These are phyloP conservation scores for Tolypocladium pustulatum DNA, from an alignment of 2,329 filamentous ascomycete species.

Conservation along the genomic window DNA sequence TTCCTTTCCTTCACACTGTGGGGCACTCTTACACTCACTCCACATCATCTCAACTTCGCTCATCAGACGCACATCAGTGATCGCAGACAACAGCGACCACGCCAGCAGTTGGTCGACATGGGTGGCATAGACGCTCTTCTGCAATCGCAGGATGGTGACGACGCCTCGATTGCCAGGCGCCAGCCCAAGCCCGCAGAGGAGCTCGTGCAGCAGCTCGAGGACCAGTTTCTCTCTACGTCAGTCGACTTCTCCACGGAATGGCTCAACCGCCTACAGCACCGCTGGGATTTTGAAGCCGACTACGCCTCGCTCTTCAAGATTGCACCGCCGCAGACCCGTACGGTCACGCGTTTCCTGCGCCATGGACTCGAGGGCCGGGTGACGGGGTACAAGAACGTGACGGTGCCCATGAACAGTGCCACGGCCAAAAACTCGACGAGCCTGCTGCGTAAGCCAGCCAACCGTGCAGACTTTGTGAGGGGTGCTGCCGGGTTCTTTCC, in stretches of 20 bases:
- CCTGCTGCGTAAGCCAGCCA: constrained; percentile 73
- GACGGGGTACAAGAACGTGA: constrained; percentile 89
- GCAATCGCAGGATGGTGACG: constrained; percentile 13
- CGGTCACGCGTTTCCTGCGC: constrained; percentile 84
- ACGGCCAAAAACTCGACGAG: constrained; percentile 95
- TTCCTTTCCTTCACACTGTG: not conserved
- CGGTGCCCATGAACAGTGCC: constrained; percentile 76
- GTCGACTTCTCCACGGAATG: constrained; percentile 71
- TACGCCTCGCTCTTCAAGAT: constrained; percentile 78
- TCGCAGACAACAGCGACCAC: not conserved
- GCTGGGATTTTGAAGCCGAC: constrained; percentile 74
- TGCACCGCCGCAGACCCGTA: constrained; percentile 84
- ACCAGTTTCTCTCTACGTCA: constrained; percentile 69
- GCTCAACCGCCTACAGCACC: constrained; percentile 81
- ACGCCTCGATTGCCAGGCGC: constrained; percentile 3
- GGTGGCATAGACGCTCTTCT: constrained; percentile 24
- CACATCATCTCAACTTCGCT: not conserved
- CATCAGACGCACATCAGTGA: not conserved
- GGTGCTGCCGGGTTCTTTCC: constrained; percentile 91
- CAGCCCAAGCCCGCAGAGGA: constrained; percentile 39
- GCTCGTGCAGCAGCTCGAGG: constrained; percentile 61
- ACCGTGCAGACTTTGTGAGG: constrained; percentile 80
- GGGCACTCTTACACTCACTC: not conserved
- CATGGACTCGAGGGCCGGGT: constrained; percentile 89
- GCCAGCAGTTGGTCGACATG: constrained; percentile 12